phyloP scores from a whole-genome alignment of 306 rosid species.

The Medicago arabica region DNA sequence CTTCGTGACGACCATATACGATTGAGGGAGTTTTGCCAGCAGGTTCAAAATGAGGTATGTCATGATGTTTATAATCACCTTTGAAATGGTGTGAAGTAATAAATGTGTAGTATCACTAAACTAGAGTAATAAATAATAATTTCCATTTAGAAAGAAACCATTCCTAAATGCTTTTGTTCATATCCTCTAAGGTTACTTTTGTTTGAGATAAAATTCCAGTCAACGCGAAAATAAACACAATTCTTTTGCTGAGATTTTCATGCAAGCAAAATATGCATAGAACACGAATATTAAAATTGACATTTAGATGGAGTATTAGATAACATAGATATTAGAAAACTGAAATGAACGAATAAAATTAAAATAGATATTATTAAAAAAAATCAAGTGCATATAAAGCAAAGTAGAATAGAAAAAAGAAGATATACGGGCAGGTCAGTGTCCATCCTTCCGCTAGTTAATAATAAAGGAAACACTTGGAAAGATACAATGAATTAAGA shows the following conservation, averaged over 20 bases:
- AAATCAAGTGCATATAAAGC: not conserved
- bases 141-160: not conserved
- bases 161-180: conserved; percentile 4
- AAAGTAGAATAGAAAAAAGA: not conserved
- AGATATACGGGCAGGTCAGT: no score
- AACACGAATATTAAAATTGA: not conserved
- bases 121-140: not conserved
- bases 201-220: conserved; percentile 1
- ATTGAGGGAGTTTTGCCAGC: not conserved
- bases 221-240: not conserved
- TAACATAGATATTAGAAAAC: not conserved
- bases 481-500: no score
- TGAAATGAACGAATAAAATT: not conserved
- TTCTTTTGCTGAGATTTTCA: not conserved
- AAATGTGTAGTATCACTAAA: not conserved
- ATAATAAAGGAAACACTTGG: no score
- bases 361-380: not conserved
- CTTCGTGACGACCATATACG: not conserved
- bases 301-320: not conserved
- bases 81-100: conserved; percentile 15
- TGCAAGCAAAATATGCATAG: not conserved
- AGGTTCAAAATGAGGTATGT: conserved; percentile 73
- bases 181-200: not conserved
- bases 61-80: not conserved
- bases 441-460: not conserved